phyloP scores from a whole-genome alignment of 306 rosid genomes.

The Rosa persica region DNA sequence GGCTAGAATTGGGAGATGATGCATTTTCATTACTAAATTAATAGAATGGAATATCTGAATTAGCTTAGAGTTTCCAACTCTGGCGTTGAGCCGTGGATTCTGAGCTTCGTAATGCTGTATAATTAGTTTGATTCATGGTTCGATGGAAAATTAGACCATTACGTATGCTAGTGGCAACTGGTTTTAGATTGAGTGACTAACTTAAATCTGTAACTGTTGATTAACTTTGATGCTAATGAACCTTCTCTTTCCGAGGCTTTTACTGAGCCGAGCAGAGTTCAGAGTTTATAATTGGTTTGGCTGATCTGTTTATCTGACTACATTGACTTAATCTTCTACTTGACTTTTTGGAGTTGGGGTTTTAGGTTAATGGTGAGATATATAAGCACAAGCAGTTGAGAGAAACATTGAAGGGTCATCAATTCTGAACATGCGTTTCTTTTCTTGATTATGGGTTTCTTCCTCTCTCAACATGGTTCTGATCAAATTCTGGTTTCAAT shows the following conservation, averaged over 20 bases:
- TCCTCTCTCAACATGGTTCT: no score
- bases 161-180: neutral
- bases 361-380: conserved; percentile 95
- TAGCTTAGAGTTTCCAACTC: neutral
- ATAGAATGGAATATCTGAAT: no score
- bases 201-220: no score
- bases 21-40: no score
- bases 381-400: conserved; percentile 83
- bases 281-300: neutral
- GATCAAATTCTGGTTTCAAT: no score
- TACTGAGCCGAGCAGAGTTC: neutral
- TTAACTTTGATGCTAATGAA: neutral
- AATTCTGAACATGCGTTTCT: conserved; percentile 81
- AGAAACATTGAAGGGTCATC: conserved; percentile 63
- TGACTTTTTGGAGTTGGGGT: conserved; percentile 29
- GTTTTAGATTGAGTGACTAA: neutral
- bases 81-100: neutral
- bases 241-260: neutral
- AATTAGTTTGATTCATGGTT: neutral
- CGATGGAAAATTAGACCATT: neutral
- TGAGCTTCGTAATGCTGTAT: neutral
- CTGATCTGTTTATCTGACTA: neutral
- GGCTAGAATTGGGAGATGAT: no score
- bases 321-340: neutral
- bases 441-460: no score